Percentiles rank a stretch among this genome's conserved stretches.
Conservation (phyloP, 2,329 filamentous ascomycete genomes). For the Fusarium globosum region DNA sequence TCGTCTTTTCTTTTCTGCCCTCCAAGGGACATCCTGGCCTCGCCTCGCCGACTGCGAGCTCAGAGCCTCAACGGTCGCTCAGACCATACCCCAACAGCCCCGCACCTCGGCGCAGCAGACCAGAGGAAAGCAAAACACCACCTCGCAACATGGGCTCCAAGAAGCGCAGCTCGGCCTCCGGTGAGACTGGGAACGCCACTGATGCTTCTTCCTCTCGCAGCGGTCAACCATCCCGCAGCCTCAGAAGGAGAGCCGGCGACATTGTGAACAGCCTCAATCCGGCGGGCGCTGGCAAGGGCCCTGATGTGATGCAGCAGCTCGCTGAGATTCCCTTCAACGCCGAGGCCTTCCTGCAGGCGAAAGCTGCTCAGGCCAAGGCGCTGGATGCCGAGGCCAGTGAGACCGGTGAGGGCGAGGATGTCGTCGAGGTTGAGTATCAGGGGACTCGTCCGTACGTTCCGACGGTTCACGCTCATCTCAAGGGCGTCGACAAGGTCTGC, state of each 20-base stretch:
- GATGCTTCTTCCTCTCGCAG: constrained; percentile 1
- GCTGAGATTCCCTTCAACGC: constrained; percentile 27
- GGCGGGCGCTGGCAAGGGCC: background rate
- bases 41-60: background rate
- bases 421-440: constrained; percentile 5
- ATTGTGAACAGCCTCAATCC: constrained; percentile 6
- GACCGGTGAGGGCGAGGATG: constrained; percentile 16
- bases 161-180: constrained; percentile 12
- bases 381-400: constrained; percentile 19
- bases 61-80: background rate
- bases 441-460: constrained; percentile 7
- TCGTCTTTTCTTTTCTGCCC: background rate
- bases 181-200: background rate
- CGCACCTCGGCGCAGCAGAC: constrained; percentile 21
- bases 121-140: constrained; percentile 11
- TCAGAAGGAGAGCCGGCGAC: constrained; percentile 4
- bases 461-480: constrained; percentile 23
- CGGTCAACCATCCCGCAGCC: background rate
- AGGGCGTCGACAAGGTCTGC: constrained; percentile 23
- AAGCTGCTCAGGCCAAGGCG: constrained; percentile 20
- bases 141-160: constrained; percentile 13
- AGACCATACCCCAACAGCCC: constrained; percentile 12
- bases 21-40: constrained; percentile 1
- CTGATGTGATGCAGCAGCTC: constrained; percentile 15
- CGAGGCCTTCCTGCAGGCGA: constrained; percentile 18